These are phyloP conservation scores for Glaciozyma martinii DNA, from an alignment of 768 basidiomycete species.

Conservation along the genomic window DNA sequence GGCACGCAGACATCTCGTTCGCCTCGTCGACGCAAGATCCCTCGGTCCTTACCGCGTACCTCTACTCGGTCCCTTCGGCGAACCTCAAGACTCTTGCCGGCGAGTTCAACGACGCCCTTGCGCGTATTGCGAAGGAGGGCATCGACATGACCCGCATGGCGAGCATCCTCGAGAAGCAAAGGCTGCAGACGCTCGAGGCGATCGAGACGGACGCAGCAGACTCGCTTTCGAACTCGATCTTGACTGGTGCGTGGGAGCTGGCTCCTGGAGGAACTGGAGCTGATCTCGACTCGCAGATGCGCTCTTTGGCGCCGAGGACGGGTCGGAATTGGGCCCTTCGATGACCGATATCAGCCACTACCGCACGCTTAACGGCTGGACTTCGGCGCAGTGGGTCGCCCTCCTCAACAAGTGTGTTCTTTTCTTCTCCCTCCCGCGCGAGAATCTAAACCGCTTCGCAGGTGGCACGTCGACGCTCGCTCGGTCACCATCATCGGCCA, in stretches of 20 bases:
- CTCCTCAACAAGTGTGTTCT: slow-evolving; percentile 60
- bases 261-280: neutral
- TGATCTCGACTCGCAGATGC: neutral
- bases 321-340: slow-evolving; percentile 60
- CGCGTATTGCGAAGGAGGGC: slow-evolving; percentile 60
- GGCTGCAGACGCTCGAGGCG: slow-evolving; percentile 69
- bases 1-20: slow-evolving; percentile 56
- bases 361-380: slow-evolving; percentile 59
- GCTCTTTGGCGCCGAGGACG: slow-evolving; percentile 76
- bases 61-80: slow-evolving; percentile 75
- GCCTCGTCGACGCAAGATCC: slow-evolving; percentile 62
- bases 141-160: slow-evolving; percentile 85
- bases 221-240: slow-evolving; percentile 62
- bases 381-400: slow-evolving; percentile 62
- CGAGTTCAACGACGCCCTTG: slow-evolving; percentile 59
- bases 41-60: slow-evolving; percentile 63
- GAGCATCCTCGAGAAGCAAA: slow-evolving; percentile 75
- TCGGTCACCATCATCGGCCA: slow-evolving; percentile 72
- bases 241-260: slow-evolving; percentile 40
- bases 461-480: slow-evolving; percentile 67
- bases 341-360: slow-evolving; percentile 75
- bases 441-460: slow-evolving; percentile 37
- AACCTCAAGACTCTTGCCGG: slow-evolving; percentile 62
- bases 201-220: slow-evolving; percentile 76
- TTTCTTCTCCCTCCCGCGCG: neutral